Conservation (phyloP, 75 land plant species). For the Larix kaempferi region DNA sequence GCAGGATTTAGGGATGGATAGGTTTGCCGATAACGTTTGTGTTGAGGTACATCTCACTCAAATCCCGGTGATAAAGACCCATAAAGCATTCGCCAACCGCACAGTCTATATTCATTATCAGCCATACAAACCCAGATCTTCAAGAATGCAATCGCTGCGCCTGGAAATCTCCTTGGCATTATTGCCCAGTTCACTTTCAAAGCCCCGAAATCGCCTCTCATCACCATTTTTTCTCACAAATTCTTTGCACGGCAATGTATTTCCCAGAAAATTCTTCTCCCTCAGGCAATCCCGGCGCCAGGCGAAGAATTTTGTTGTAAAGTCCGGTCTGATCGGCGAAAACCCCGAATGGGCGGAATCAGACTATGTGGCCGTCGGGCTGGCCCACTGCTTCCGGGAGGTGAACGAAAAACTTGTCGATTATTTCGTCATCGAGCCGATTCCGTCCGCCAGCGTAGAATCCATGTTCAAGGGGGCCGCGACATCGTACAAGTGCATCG, state of each 20-base stretch:
- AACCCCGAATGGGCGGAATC: constrained; percentile 39
- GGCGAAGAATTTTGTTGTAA: neutral
- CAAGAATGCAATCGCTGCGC: too few relatives aligned
- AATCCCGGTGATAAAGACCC: too few relatives aligned
- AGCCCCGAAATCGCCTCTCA: neutral
- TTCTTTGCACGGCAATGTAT: neutral
- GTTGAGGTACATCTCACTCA: too few relatives aligned
- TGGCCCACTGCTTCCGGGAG: constrained; percentile 41
- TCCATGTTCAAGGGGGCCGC: constrained; percentile 50
- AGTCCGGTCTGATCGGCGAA: constrained; percentile 19
- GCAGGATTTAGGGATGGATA: too few relatives aligned
- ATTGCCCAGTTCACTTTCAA: too few relatives aligned
- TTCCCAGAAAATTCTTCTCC: neutral
- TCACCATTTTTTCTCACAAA: neutral
- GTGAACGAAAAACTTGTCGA: constrained; percentile 24
- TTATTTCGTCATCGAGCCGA: constrained; percentile 39
- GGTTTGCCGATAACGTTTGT: too few relatives aligned
- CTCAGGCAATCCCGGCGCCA: neutral
- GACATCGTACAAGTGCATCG: constrained; percentile 34
- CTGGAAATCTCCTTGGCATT: too few relatives aligned
- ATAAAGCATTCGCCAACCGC: too few relatives aligned
- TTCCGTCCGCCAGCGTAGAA: constrained; percentile 35
- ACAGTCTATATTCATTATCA: too few relatives aligned
- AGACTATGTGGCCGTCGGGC: constrained; percentile 37
- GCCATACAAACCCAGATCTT: too few relatives aligned